phyloP scores from a whole-genome alignment of 345 rosid species.

The Camelina neglecta region DNA sequence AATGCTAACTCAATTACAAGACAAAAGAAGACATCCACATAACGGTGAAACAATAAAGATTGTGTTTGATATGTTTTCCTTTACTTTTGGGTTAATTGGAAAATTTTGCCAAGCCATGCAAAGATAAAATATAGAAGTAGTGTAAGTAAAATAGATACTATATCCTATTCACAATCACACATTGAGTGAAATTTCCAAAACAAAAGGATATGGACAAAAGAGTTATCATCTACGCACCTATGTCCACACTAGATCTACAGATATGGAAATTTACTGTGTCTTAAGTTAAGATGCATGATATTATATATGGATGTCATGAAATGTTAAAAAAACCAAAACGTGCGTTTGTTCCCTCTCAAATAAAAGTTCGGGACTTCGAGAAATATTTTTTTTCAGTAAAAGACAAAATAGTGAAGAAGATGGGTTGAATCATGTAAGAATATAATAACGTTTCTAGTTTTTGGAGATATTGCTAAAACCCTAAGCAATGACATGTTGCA shows the following conservation, averaged over 20 bases:
- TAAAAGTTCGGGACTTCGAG: constrained; percentile 22
- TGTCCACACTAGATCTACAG: constrained; percentile 30
- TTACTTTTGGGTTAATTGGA: neutral
- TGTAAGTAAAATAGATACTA: neutral
- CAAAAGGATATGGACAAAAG: constrained; percentile 17
- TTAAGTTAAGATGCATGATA: constrained; percentile 1
- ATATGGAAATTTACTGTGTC: neutral
- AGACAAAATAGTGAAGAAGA: constrained; percentile 20
- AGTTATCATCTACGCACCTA: neutral
- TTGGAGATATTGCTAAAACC: constrained; percentile 33
- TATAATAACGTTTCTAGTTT: constrained; percentile 15
- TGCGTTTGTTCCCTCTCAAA: constrained; percentile 45
- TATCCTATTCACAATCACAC: neutral
- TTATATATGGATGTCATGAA: constrained; percentile 18
- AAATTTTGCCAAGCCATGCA: constrained; percentile 9
- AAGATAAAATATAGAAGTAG: neutral
- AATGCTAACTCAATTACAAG: constrained; percentile 27
- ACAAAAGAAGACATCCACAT: constrained; percentile 37
- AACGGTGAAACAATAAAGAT: constrained; percentile 28
- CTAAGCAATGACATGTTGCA: constrained; percentile 10
- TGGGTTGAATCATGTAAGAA: neutral
- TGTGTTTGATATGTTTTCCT: constrained; percentile 22
- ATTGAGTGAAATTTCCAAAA: neutral
- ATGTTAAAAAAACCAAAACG: constrained; percentile 25
- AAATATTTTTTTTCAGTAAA: neutral